Evolutionary conservation across 352 stramenopile genomes (phyloP).

Genomic region (Phytophthora sp.): DNA sequence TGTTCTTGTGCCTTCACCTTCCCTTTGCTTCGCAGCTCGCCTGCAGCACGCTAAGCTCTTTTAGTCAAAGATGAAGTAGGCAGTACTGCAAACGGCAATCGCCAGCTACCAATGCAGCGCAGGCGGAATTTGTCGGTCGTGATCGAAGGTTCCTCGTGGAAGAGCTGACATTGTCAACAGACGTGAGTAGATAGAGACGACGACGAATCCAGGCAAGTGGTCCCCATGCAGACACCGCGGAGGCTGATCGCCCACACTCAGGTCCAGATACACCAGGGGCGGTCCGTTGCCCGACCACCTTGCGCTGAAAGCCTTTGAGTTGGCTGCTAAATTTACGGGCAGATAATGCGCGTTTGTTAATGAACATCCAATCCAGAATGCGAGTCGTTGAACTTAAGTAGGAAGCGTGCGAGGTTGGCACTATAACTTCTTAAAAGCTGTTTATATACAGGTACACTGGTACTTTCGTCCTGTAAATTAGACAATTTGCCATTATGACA

Average conservation of each 20-base stretch:
- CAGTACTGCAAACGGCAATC: conserved; percentile 38
- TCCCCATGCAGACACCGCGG: conserved; percentile 49
- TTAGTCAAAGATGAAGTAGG: not conserved
- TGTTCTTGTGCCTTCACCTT: conserved; percentile 90
- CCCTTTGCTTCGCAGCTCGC: conserved; percentile 58
- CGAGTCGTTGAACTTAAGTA: not conserved
- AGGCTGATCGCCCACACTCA: conserved; percentile 57
- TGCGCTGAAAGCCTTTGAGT: conserved; percentile 1
- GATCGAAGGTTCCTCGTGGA: conserved; percentile 67
- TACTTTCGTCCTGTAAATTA: not conserved
- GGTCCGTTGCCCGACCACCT: conserved; percentile 37
- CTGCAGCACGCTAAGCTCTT: conserved; percentile 18
- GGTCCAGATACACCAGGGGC: conserved; percentile 68
- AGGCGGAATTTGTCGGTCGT: conserved; percentile 76
- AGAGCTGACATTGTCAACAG: conserved; percentile 42
- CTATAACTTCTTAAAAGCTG: not conserved
- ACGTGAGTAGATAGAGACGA: no score
- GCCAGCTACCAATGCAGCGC: conserved; percentile 18
- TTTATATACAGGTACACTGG: not conserved
- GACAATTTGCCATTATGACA: no score
- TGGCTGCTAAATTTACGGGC: not conserved
- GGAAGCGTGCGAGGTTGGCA: not conserved
- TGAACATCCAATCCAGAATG: not conserved
- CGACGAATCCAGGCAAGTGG: not conserved
- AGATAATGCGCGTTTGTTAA: not conserved